Evolutionary conservation across 2,329 filamentous ascomycete species (phyloP), one percentile per base, ranked within the genome.

Genomic region (Diplodia corticola): DNA sequence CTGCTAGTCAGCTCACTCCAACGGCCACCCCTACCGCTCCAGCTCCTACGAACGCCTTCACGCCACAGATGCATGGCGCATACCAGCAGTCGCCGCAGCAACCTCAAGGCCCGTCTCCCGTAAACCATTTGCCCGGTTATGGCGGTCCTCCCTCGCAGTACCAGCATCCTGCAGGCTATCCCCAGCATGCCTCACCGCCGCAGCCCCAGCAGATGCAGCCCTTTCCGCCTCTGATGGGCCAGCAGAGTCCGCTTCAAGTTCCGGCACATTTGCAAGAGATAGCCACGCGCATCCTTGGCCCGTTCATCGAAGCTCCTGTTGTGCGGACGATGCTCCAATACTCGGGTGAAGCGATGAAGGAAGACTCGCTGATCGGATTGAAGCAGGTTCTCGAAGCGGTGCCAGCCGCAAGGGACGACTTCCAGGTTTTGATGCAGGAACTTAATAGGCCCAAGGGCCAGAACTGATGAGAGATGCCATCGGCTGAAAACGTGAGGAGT

Each of bases 321-420:
- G 79, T 82, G 13, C 70, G 74, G 48, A 72, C 75, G 63, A 74
- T 82, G 20, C 69, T 83, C n/a, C 67, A 69, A 3, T 51, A 66
- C 46, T 72, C 75, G 10, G 73, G 75, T 17, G 72, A 76, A 6
- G 69, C 72, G 7, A 76, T 82, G 30, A 71, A 72, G 10, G 74
- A 77, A 54, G 71, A 85, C 17, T 91, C 96, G 73, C 89, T 95
- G 85, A 83, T 86, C 65, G 86, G 95, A 30, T 86, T 97, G 68
- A 84, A 85, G 61, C 83, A 85, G 46, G 88, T 94, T 15, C 83
- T 92, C 26, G 84, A 88, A 59, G 82, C 84, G 12, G 88, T 92
- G 64, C 86, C 88, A 0, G 84, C 83, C 24, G 86, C 91, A 0
- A 83, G 87, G 24, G 84, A 88, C 1, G 87, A 93, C 68, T 73